Percentiles rank a stretch among this genome's conserved stretches.
These are phyloP conservation scores for Asclepias syriaca DNA, from an alignment of 257 asterid genomes.

Conservation along the genomic window DNA sequence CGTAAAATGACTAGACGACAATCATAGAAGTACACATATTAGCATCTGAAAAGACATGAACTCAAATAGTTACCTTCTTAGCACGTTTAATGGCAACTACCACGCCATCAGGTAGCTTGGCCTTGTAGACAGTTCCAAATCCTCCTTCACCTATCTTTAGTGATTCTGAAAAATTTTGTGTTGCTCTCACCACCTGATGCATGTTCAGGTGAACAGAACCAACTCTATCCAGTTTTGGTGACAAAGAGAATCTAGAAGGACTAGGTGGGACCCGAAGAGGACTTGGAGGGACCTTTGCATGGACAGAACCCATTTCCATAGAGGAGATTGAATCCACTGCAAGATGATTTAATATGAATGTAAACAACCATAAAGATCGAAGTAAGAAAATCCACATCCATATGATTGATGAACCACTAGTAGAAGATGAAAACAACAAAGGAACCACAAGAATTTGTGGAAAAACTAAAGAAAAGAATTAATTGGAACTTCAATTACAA, in stretches of 20 bases:
- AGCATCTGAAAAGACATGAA: not conserved
- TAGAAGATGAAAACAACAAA: not conserved
- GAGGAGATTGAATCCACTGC: constrained; percentile 19
- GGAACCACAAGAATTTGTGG: not conserved
- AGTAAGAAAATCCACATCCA: not conserved
- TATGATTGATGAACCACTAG: not conserved
- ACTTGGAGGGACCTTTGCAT: constrained; percentile 13
- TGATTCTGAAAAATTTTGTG: constrained; percentile 68
- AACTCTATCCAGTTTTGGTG: constrained; percentile 76
- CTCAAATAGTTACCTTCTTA: constrained; percentile 54
- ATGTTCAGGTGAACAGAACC: constrained; percentile 82
- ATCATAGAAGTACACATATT: not conserved
- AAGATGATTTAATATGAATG: constrained; percentile 22
- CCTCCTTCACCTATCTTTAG: constrained; percentile 87
- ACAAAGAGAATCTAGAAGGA: constrained; percentile 87
- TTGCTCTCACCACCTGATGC: constrained; percentile 63
- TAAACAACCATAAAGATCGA: constrained; percentile 11
- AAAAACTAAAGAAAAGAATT: too few relatives aligned
- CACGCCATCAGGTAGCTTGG: constrained; percentile 72
- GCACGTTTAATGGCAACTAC: constrained; percentile 94
- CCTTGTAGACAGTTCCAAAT: constrained; percentile 87
- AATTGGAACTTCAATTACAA: not conserved
- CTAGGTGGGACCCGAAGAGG: constrained; percentile 76
- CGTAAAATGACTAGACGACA: not conserved
- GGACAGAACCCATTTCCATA: constrained; percentile 12